phyloP scores from a whole-genome alignment of 2,329 filamentous ascomycete species.

The Colletotrichum chrysophilum region DNA sequence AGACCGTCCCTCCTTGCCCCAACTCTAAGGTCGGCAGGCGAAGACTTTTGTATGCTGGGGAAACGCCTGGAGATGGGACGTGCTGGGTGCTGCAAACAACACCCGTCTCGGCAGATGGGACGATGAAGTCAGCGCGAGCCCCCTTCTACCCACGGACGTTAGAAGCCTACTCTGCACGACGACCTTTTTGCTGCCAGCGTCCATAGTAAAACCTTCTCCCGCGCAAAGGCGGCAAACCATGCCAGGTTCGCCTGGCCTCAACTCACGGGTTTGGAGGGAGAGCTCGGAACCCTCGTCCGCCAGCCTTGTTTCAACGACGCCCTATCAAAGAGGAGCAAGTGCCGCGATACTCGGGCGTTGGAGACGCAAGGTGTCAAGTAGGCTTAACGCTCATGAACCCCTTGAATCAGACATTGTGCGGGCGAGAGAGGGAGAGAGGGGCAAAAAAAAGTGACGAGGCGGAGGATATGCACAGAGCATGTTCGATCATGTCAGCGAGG shows the following conservation, averaged over 20 bases:
- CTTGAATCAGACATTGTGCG: not conserved
- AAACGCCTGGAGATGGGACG: not conserved
- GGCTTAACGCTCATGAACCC: not conserved
- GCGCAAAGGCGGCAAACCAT: not conserved
- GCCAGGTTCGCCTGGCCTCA: not conserved
- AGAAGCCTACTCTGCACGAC: not conserved
- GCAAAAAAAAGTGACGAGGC: not conserved
- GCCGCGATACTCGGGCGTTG: not conserved
- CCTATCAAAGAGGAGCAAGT: not conserved
- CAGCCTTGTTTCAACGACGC: slow-evolving; percentile 15
- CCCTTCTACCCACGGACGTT: not conserved
- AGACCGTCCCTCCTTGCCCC: not conserved
- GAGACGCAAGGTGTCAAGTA: not conserved
- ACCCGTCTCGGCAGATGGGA: slow-evolving; percentile 13
- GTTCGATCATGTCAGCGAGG: not conserved
- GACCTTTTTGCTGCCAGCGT: not conserved
- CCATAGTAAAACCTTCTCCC: not conserved
- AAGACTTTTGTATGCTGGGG: not conserved
- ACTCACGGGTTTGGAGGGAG: not conserved
- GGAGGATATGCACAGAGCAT: not conserved
- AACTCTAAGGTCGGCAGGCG: not conserved
- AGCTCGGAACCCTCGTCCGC: not conserved
- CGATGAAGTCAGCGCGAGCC: not conserved
- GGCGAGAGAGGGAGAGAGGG: not conserved
- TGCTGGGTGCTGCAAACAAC: slow-evolving; percentile 4